Evolutionary conservation across 1,139 yeast species (phyloP).

Genomic region (Geotrichum reessii): DNA sequence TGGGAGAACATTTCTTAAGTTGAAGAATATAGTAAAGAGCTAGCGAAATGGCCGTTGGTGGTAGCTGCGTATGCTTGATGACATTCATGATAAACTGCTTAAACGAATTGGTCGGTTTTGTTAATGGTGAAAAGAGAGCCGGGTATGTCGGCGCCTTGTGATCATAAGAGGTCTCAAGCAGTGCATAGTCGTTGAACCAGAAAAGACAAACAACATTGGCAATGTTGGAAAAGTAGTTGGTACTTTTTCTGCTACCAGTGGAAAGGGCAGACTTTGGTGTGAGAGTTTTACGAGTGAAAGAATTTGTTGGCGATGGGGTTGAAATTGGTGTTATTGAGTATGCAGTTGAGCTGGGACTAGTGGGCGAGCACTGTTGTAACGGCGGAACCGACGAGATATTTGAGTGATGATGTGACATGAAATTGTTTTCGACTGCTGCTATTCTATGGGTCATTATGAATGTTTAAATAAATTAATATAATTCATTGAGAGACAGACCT

Average conservation of each 20-base stretch:
- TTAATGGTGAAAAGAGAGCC: not conserved
- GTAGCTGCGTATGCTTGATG: conserved; percentile 33
- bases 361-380: not conserved
- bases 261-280: not conserved
- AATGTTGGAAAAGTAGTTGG: conserved; percentile 26
- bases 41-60: conserved; percentile 35
- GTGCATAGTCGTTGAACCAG: conserved; percentile 30
- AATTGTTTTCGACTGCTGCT: not conserved
- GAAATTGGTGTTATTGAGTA: not conserved
- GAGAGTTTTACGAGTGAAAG: not conserved
- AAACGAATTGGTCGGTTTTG: conserved; percentile 16
- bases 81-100: conserved; percentile 29
- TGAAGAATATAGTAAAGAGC: conserved; percentile 36
- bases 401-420: not conserved
- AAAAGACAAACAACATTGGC: conserved; percentile 33
- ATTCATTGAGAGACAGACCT: not conserved
- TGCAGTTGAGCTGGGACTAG: not conserved
- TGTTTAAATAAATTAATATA: too few species aligned
- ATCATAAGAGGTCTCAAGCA: not conserved
- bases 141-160: not conserved
- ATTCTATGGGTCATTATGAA: not conserved
- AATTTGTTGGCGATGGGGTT: not conserved
- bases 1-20: conserved; percentile 28
- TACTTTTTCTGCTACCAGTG: not conserved
- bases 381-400: not conserved